Conservation (phyloP, 2,329 filamentous ascomycete species). For the Fusarium chaquense region DNA sequence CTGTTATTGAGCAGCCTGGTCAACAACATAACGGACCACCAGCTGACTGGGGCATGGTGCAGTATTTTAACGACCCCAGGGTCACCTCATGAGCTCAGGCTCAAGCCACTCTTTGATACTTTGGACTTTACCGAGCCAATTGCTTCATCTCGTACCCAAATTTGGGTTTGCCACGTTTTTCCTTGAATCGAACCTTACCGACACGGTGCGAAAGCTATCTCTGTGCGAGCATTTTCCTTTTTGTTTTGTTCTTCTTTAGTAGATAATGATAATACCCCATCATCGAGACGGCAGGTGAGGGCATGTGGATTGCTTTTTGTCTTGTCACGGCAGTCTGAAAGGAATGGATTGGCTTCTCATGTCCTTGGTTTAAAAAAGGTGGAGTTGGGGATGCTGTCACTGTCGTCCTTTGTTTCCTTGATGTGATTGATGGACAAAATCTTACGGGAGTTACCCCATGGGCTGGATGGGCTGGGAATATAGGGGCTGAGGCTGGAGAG, state of each 20-base stretch:
- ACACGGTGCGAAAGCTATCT: constrained; percentile 19
- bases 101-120: constrained; percentile 35
- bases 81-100: constrained; percentile 48
- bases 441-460: constrained; percentile 15
- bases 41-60: constrained; percentile 52
- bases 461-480: constrained; percentile 14
- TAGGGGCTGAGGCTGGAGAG: neutral
- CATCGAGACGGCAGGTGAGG: constrained; percentile 48
- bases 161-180: constrained; percentile 32
- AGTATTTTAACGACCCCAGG: constrained; percentile 52
- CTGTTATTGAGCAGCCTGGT: constrained; percentile 51
- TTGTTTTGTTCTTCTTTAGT: constrained; percentile 41
- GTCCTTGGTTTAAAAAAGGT: constrained; percentile 42
- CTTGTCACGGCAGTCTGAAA: constrained; percentile 43
- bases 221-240: constrained; percentile 42
- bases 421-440: constrained; percentile 43
- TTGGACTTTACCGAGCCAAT: constrained; percentile 37
- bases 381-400: constrained; percentile 45
- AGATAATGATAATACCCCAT: constrained; percentile 53
- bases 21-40: constrained; percentile 41
- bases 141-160: constrained; percentile 25
- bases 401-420: constrained; percentile 44
- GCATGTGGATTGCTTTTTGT: constrained; percentile 43
- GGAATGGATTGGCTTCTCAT: constrained; percentile 41
- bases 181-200: constrained; percentile 37